Evolutionary conservation across 169 alveolate genomes (phyloP), one percentile per base, ranked within the genome.

Genomic region (Cryptosporidium felis): DNA sequence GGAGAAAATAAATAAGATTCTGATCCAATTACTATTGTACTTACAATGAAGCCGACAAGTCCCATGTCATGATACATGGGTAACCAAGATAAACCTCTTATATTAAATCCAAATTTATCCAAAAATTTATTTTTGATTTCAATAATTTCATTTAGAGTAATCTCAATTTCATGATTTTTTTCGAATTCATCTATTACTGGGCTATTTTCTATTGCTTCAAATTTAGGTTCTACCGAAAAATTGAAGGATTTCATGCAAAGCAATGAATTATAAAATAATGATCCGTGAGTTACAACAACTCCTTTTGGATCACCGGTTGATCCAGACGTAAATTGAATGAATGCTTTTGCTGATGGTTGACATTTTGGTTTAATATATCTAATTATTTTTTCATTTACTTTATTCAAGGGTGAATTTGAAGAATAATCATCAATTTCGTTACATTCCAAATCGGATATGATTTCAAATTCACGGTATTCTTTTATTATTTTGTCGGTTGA

Each of bases 41-140:
- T 66, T 40, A 82, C 80, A 36, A 88, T 47, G 53, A 88, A 80
- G 16, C 91, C 91, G 80, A 88, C 80, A 18, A 88, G 42, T 6
- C 94, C 94, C 94, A 91, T 91, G 66, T 91, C 94, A 63, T 91
- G 94, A 47, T 91, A 91, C 67, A 91, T 89, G 2, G 94, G 94
- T 14, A 91, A 62, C 94, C 94, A 91, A 21, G 91, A 81, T 49
- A 91, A 82, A 36, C 88, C 89, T 14, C 92, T 60, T 21, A 88
- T 45, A 42, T 80, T 46, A 61, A 88, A 89, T 0, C 92, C 94
- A 53, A 59, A 62, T 9, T 42, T 59, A 45, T 53, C 42, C 36
- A 67, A 18, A 14, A 82, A 80, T 36, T 41, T 28, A 32, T 53
- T 26, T 18, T 58, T 74, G 3, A 47, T 26, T 51, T 74, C 66